Base-by-base conservation (phyloP, 2,329 filamentous ascomycete species). In the Scorias spongiosa region DNA sequence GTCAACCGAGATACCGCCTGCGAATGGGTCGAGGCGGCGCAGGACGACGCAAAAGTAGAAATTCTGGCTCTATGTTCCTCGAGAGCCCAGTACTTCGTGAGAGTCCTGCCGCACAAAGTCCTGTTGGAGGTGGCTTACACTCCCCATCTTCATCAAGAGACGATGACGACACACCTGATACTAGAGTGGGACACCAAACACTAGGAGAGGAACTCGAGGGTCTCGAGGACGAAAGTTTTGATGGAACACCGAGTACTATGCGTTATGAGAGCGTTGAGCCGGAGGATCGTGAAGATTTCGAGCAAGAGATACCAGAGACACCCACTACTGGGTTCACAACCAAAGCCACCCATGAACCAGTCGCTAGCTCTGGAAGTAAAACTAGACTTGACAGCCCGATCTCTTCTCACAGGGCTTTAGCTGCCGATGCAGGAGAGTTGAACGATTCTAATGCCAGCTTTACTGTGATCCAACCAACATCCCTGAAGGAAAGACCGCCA, bases 161-260 rank as follows among this genome's bases (percentile, higher is more conserved):
- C 53, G 64, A 63, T 42, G 57, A 64, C 29, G 64, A 62, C 37
- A 67, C 66, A 7, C 63, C 66, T n/a, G 63, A 66, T 38, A 49
- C 53, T 42, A 67, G 68, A 49, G 74, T 76, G 12, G 32, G 32
- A 12, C 32, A 15, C 9, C 84, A 94, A 66, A 96, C 83, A 56
- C 69, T 98, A 42, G 93, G 91, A 59, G 87, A 87, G 36, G 91
- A 98, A 63, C 73, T 98, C 37, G 85, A 83, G 43, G 84, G 86
- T 51, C 68, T 95, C 38, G 81, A 78, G 45, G 68, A 82, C 52
- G 84, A 85, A 49, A 83, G 85, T 47, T 80, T 65, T 44, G 57
- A 62, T 40, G 57, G 54, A 10, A 64, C 61, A 6, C 57, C 60
- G 11, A 56, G 54, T 12, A 56, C 55, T 5, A 45, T 47, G 40